phyloP scores from a whole-genome alignment of 1,139 yeast genomes.

The Geotrichum carabidarum region DNA sequence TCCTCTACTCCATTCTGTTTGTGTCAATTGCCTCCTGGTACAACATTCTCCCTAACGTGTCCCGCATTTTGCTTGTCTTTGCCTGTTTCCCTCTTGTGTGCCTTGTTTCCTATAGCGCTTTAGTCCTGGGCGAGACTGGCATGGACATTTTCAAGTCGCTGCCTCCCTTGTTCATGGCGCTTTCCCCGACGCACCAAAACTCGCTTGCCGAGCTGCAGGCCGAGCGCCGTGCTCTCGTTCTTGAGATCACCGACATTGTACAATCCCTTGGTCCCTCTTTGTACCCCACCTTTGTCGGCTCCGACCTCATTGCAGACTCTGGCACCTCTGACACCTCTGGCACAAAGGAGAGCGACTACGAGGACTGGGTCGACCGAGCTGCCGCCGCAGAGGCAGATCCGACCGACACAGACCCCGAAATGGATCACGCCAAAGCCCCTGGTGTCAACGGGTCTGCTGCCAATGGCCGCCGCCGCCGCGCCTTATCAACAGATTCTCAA shows the following conservation, averaged over 20 bases:
- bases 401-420: no score
- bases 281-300: constrained; percentile 65
- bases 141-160: constrained; percentile 80
- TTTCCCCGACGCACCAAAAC: constrained; percentile 46
- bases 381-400: no score
- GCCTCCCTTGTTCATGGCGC: constrained; percentile 72
- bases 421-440: no score
- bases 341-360: not conserved
- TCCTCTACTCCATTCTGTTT: constrained; percentile 68
- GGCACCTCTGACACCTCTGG: constrained; percentile 33
- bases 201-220: constrained; percentile 53
- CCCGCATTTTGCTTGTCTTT: constrained; percentile 41
- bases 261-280: constrained; percentile 70
- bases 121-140: constrained; percentile 88
- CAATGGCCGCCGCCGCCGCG: constrained; percentile 1
- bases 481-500: constrained; percentile 40
- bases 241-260: constrained; percentile 60
- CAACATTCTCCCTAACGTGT: constrained; percentile 19
- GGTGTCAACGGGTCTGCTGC: constrained; percentile 41
- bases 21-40: constrained; percentile 40
- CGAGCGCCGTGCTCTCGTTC: constrained; percentile 51
- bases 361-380: no score
- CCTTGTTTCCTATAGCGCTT: constrained; percentile 76
- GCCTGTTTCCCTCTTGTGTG: constrained; percentile 55
- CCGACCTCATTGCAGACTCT: constrained; percentile 47